Conservation (phyloP, 768 basidiomycete species). For the Termitomyces sp. region DNA sequence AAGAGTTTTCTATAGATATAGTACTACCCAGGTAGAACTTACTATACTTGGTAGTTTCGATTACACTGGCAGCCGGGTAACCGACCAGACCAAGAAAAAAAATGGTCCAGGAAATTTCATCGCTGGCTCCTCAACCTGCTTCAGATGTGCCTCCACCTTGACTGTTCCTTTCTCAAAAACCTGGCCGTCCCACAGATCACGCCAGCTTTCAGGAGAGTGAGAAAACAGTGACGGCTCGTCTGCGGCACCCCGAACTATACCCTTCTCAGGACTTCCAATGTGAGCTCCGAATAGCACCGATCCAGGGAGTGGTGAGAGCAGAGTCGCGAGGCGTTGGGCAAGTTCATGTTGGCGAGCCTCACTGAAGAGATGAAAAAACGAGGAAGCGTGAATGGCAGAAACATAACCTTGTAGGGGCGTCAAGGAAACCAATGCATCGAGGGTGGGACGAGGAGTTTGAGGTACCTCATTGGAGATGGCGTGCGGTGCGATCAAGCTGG, state of each 20-base stretch:
- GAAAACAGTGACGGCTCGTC: slow-evolving; percentile 22
- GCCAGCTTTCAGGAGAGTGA: slow-evolving; percentile 32
- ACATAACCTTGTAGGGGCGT: slow-evolving; percentile 40
- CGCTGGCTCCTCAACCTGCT: slow-evolving; percentile 10
- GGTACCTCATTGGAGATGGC: slow-evolving; percentile 18
- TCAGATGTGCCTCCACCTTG: slow-evolving; percentile 21
- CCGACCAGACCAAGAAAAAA: slow-evolving; percentile 19
- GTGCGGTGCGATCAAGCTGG: slow-evolving; percentile 26
- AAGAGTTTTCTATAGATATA: too few species aligned
- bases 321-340: slow-evolving; percentile 32
- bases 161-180: slow-evolving; percentile 28
- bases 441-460: slow-evolving; percentile 14
- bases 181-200: slow-evolving; percentile 28
- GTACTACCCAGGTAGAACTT: neutral
- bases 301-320: slow-evolving; percentile 38
- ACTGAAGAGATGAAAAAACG: slow-evolving; percentile 51
- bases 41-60: neutral
- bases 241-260: slow-evolving; percentile 7
- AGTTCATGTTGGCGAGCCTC: slow-evolving; percentile 33
- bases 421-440: slow-evolving; percentile 32
- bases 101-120: neutral
- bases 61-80: slow-evolving; percentile 15
- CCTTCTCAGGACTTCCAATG: slow-evolving; percentile 26
- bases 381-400: slow-evolving; percentile 42
- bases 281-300: slow-evolving; percentile 43